A percentile compares a stretch with the other conserved stretches of the same genome.
Evolutionary conservation across 768 basidiomycete genomes (phyloP).

Genomic region (Hypholoma sublateritium): DNA sequence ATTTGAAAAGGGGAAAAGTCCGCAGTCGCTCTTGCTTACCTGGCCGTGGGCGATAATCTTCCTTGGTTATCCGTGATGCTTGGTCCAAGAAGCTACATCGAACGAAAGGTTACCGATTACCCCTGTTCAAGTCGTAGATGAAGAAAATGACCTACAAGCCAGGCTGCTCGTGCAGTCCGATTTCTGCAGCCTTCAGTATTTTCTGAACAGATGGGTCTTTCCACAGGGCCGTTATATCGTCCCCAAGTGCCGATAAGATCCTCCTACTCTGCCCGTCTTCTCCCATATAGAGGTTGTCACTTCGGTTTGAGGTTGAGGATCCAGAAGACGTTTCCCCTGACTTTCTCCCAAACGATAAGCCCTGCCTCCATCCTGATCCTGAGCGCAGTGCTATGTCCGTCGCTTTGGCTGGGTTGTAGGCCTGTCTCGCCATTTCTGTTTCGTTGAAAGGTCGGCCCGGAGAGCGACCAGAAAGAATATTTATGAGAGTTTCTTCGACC

Average conservation of each 20-base stretch:
- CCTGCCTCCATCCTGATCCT: slow-evolving; percentile 48
- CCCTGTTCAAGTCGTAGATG: neutral
- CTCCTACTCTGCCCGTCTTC: slow-evolving; percentile 44
- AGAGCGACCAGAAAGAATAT: slow-evolving; percentile 36
- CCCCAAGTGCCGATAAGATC: slow-evolving; percentile 51
- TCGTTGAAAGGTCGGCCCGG: slow-evolving; percentile 4
- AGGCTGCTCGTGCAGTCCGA: slow-evolving; percentile 54
- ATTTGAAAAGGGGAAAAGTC: neutral
- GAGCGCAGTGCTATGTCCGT: slow-evolving; percentile 50
- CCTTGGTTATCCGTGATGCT: slow-evolving; percentile 47
- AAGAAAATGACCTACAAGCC: slow-evolving; percentile 52
- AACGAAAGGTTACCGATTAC: neutral
- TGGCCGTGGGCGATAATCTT: slow-evolving; percentile 51
- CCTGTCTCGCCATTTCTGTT: slow-evolving; percentile 12
- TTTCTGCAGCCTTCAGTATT: slow-evolving; percentile 39
- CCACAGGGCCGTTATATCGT: slow-evolving; percentile 60
- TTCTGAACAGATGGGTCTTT: slow-evolving; percentile 42
- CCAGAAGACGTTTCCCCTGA: slow-evolving; percentile 17
- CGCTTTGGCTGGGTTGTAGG: slow-evolving; percentile 39
- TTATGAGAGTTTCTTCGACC: slow-evolving; percentile 51
- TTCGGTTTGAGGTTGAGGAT: slow-evolving; percentile 8
- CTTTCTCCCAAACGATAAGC: slow-evolving; percentile 35
- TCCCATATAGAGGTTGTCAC: slow-evolving; percentile 11
- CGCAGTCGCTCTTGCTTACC: slow-evolving; percentile 30
- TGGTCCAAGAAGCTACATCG: slow-evolving; percentile 56